phyloP scores from a whole-genome alignment of 1,139 yeast genomes.

The Lodderomyces oxycetoniae region DNA sequence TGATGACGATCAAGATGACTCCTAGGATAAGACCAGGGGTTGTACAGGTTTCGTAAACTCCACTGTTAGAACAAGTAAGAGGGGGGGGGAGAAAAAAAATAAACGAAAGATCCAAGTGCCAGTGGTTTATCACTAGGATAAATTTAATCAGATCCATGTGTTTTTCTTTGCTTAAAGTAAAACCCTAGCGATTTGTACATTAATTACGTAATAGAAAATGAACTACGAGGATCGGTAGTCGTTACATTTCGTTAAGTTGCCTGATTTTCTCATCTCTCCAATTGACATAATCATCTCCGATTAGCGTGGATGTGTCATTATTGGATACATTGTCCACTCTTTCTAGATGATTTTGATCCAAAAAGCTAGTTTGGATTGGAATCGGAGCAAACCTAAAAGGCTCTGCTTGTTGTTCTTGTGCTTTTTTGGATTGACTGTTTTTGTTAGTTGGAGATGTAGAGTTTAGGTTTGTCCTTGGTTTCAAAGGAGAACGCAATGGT shows the following conservation, averaged over 20 bases:
- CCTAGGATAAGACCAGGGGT: slow-evolving; percentile 13
- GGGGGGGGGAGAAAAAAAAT: too few species aligned
- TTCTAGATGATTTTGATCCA: background rate
- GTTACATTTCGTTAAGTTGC: slow-evolving; percentile 22
- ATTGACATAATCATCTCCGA: slow-evolving; percentile 38
- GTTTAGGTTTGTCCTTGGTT: slow-evolving; percentile 1
- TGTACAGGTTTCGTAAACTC: too few species aligned
- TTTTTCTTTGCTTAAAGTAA: too few species aligned
- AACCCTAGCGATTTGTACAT: too few species aligned
- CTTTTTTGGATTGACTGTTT: background rate
- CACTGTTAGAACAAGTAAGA: too few species aligned
- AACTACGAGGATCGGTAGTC: too few species aligned
- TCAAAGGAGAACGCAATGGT: slow-evolving; percentile 1
- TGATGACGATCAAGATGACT: slow-evolving; percentile 18
- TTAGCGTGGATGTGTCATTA: slow-evolving; percentile 36
- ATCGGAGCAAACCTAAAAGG: too few species aligned
- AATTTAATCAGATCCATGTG: too few species aligned
- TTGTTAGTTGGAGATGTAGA: slow-evolving; percentile 1
- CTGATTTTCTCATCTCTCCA: slow-evolving; percentile 41
- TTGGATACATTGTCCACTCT: slow-evolving; percentile 14
- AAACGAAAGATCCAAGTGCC: too few species aligned
- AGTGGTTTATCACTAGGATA: too few species aligned
- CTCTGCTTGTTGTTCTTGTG: slow-evolving; percentile 1
- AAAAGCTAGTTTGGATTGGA: background rate
- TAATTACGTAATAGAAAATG: too few species aligned